Evolutionary conservation across 1,284 basidiomycete species (phyloP), one percentile per base, ranked within the genome.

Genomic region (Polyporus tsugae): DNA sequence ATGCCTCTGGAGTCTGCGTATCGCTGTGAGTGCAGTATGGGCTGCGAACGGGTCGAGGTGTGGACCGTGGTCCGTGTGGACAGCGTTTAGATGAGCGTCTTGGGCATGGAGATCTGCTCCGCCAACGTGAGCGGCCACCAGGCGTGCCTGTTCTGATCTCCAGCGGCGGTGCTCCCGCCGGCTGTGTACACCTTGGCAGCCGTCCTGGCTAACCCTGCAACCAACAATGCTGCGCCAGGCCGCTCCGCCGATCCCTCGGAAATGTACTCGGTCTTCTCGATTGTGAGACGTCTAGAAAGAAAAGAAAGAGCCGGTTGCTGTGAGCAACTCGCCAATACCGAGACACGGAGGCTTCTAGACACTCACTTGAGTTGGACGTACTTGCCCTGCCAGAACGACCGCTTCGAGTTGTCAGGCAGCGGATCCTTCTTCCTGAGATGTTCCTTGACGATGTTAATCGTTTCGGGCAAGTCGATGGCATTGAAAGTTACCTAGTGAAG

Each of bases 391-490:
- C 62, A 67, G 46, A 64, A 29, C 13, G 58, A 17, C 2, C 53
- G 65, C 62, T 46, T 58, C 39, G 52, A 9, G 25, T 55, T 13
- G 29, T 62, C 39, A 41, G 22, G 25, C 10, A 49, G 58, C 17
- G 65, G 10, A 58, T 49, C 33, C 62, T 69, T 69, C 42, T 62
- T 62, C 53, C 22, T 49, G 6, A 70, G 55, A 36, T 75, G 78
- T 60, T 73, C 81, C 76, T 71, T 60, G 22, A 85, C 73, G 52
- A 84, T 82, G 46, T 84, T 80, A 44, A 73, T 66, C 22, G 83
- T 80, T 67, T 89, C 87, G 0, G 89, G 89, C 55, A 90, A 82
- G 67, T 88, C 84, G n/a, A 77, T 79, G 42, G 83, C 74, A 66
- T 79, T 78, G 5, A 79, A 64, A 22, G 81, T 80, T 11, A 89